Percentiles rank a stretch among this genome's conserved stretches.
Evolutionary conservation across 495 filamentous ascomycete genomes (phyloP).

Genomic region (Aspergillus sparsus): DNA sequence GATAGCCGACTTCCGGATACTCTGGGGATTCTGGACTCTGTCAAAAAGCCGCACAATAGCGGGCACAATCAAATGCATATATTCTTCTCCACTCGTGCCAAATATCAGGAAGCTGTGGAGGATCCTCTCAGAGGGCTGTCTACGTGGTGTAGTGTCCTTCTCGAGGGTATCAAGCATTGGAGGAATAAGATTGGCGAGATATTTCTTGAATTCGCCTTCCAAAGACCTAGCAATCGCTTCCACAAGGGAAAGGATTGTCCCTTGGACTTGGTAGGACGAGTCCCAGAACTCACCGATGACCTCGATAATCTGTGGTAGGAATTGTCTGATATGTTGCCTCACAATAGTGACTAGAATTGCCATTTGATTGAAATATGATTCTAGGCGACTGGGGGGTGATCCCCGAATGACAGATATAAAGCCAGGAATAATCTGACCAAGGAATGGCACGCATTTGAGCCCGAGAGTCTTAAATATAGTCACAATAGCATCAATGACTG

Average conservation of each 20-base stretch:
- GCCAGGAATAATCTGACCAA: slow-evolving; percentile 88
- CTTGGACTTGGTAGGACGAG: slow-evolving; percentile 70
- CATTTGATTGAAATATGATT: slow-evolving; percentile 96
- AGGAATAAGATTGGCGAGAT: slow-evolving; percentile 83
- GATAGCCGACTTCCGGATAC: slow-evolving; percentile 83
- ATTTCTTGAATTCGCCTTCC: slow-evolving; percentile 96
- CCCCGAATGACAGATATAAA: slow-evolving; percentile 84
- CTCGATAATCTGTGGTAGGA: slow-evolving; percentile 76
- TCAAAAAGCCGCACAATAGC: slow-evolving; percentile 93
- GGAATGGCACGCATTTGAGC: slow-evolving; percentile 90
- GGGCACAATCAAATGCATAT: slow-evolving; percentile 98
- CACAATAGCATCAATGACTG: slow-evolving; percentile 98
- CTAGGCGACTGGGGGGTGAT: slow-evolving; percentile 70
- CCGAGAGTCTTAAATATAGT: slow-evolving; percentile 96
- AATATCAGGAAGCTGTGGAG: slow-evolving; percentile 95
- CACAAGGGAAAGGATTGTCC: slow-evolving; percentile 85
- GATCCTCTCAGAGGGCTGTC: slow-evolving; percentile 81
- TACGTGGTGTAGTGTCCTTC: slow-evolving; percentile 68
- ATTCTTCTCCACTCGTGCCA: slow-evolving; percentile 93
- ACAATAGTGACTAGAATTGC: slow-evolving; percentile 93
- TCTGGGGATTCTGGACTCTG: slow-evolving; percentile 71
- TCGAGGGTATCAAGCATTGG: slow-evolving; percentile 94
- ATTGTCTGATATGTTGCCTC: slow-evolving; percentile 90
- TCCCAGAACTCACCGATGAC: slow-evolving; percentile 88
- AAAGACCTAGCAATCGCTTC: slow-evolving; percentile 91